These are phyloP conservation scores for Groenewaldozyma salmanticensis DNA, from an alignment of 805 yeast genomes.

Conservation along the genomic window DNA sequence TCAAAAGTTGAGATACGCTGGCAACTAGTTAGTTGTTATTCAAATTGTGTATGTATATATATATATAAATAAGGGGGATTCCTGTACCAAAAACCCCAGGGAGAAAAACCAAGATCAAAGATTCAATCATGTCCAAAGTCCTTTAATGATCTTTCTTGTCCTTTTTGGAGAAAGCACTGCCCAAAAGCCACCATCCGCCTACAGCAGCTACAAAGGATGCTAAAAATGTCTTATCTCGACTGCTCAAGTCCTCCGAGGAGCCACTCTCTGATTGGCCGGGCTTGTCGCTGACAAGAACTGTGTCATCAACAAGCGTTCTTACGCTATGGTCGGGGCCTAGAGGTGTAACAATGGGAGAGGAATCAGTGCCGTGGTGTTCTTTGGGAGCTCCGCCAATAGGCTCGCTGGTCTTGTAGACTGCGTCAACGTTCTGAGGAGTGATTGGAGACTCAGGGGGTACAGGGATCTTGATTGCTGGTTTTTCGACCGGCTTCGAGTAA, in stretches of 20 bases:
- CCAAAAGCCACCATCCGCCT: constrained; percentile 29
- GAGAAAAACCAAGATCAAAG: no score
- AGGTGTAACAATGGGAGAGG: constrained; percentile 10
- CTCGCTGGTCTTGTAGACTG: constrained; percentile 8
- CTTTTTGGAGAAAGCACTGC: constrained; percentile 15
- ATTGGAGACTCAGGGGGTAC: constrained; percentile 19
- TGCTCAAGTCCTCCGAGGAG: constrained; percentile 13
- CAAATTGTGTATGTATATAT: no score
- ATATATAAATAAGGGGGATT: no score
- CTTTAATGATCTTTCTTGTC: constrained; percentile 3
- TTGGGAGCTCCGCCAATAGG: constrained; percentile 19
- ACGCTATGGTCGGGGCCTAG: constrained; percentile 13
- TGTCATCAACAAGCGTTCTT: constrained; percentile 22
- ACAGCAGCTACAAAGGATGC: constrained; percentile 25
- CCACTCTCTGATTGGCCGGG: constrained; percentile 10
- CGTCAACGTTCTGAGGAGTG: constrained; percentile 9
- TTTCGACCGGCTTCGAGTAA: constrained; percentile 6
- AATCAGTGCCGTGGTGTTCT: constrained; percentile 18
- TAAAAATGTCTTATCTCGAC: constrained; percentile 26
- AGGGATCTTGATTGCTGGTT: constrained; percentile 22
- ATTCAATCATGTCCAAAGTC: no score
- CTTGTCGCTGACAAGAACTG: constrained; percentile 6
- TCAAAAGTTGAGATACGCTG: no score
- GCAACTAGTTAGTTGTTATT: no score
- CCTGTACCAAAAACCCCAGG: no score